Evolutionary conservation across 768 basidiomycete species (phyloP), one percentile per base, ranked within the genome.

Genomic region (Hypholoma fasciculare): DNA sequence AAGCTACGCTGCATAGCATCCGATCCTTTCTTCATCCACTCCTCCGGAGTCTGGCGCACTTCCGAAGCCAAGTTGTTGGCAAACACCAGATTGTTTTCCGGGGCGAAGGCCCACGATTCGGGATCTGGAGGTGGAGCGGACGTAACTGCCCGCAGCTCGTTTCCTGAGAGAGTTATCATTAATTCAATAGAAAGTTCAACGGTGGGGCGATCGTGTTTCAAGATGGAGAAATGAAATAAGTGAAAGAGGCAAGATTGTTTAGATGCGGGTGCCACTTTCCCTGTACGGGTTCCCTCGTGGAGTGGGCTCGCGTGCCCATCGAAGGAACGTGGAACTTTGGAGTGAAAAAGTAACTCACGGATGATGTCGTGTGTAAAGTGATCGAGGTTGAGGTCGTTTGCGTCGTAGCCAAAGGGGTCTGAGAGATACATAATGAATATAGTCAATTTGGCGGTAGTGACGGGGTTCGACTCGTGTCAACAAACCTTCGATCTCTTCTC

Each of bases 401-500:
- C 87, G 71, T 89, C 88, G 64, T 89, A 89, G 52, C 87, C 78
- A 55, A 80, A 80, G 39, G 79, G 79, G 69, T 80, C 80, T 80
- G 8, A 42, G 13, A 30, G 17, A 11, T 14, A 27, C 12, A 30
- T 26, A 11, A 20, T 50, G 49, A 36, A 11, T 26, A 40, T 34
- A 7, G 17, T 26, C 2, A n/a, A 23, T 27, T 19, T 16, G 34
- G 34, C 12, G 19, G 19, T 4, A 43, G 34, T 9, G 23, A 23
- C 9, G 40, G 6, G 16, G 30, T 26, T 4, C 11, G 40, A 34
- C 30, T 65, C 6, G 7, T 34, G 37, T 17, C n/a, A 36, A 74
- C 84, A 64, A 59, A 88, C 87, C 87, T 71, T 89, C 87, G 56
- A 89, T 89, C 71, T 89, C 88, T 70, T 89, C 87, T 44, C 87